A percentile compares a stretch with the other conserved stretches of the same genome.
These are phyloP conservation scores for Fragilaria radians DNA, from an alignment of 108 stramenopile genomes.

Conservation along the genomic window DNA sequence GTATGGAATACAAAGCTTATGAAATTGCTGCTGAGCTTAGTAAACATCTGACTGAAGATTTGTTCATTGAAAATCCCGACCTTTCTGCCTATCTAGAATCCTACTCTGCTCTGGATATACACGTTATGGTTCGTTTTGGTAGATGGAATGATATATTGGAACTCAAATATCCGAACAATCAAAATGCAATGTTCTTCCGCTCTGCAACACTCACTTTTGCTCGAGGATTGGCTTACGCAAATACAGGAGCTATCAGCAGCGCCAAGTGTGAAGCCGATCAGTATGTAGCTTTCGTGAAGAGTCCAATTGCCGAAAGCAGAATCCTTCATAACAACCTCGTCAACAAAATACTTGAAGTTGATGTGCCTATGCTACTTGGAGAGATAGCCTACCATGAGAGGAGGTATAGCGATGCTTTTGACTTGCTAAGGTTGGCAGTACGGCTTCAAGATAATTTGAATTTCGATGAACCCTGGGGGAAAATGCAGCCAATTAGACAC, in stretches of 20 bases:
- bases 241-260: slow-evolving; percentile 33
- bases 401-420: slow-evolving; percentile 63
- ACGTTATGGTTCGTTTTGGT: slow-evolving; percentile 82
- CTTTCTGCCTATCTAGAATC: slow-evolving; percentile 72
- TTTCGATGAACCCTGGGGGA: slow-evolving; percentile 90
- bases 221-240: slow-evolving; percentile 58
- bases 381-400: slow-evolving; percentile 80
- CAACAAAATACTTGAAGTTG: slow-evolving; percentile 53
- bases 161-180: slow-evolving; percentile 48
- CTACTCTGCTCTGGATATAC: slow-evolving; percentile 74
- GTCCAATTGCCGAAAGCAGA: slow-evolving; percentile 50
- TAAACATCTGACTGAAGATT: slow-evolving; percentile 43
- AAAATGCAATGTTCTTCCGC: slow-evolving; percentile 68
- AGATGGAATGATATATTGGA: slow-evolving; percentile 68
- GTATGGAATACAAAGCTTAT: slow-evolving; percentile 68
- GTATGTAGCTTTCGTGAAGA: slow-evolving; percentile 51
- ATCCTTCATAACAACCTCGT: slow-evolving; percentile 85
- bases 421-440: slow-evolving; percentile 58
- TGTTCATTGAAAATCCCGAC: slow-evolving; percentile 63
- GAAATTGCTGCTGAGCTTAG: slow-evolving; percentile 51
- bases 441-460: slow-evolving; percentile 69
- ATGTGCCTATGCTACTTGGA: slow-evolving; percentile 73
- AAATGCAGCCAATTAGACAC: slow-evolving; percentile 85
- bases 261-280: slow-evolving; percentile 57
- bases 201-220: slow-evolving; percentile 58